A percentile compares a stretch with the other conserved stretches of the same genome.
Conservation (phyloP, 306 rosid species). For the Cucurbita moschata region DNA sequence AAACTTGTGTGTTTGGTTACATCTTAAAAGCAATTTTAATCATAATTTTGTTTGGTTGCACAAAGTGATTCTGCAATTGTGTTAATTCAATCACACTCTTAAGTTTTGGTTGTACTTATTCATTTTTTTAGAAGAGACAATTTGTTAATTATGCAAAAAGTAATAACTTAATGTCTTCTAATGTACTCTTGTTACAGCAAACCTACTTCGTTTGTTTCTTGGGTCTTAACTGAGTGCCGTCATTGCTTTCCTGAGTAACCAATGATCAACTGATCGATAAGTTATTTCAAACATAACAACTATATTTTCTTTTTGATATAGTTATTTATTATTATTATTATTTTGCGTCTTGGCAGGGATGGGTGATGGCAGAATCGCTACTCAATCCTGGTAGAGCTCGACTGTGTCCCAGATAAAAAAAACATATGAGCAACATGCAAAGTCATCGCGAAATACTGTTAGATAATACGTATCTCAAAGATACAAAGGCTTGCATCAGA, state of each 20-base stretch:
- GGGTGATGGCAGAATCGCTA: slow-evolving; percentile 88
- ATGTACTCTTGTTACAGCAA: background rate
- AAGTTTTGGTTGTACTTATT: too few species aligned
- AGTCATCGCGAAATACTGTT: background rate
- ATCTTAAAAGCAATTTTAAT: background rate
- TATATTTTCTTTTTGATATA: too few species aligned
- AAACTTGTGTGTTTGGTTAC: background rate
- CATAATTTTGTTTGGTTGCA: background rate
- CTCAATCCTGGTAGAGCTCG: slow-evolving; percentile 97
- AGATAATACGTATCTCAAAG: background rate
- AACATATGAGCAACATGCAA: background rate
- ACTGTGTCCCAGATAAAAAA: slow-evolving; percentile 22
- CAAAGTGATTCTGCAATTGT: background rate
- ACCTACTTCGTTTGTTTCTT: background rate
- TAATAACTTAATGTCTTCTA: background rate
- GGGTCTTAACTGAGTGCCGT: background rate
- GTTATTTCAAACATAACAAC: too few species aligned
- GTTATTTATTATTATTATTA: background rate
- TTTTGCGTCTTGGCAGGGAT: slow-evolving; percentile 39
- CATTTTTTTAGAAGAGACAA: too few species aligned
- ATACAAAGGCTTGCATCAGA: background rate
- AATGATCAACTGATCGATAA: background rate
- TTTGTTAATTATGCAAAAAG: background rate
- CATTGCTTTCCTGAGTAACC: background rate
- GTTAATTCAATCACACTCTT: background rate